A percentile compares a stretch with the other conserved stretches of the same genome.
These are phyloP conservation scores for Clavispora carvajalis DNA, from an alignment of 805 yeast species.

Conservation along the genomic window DNA sequence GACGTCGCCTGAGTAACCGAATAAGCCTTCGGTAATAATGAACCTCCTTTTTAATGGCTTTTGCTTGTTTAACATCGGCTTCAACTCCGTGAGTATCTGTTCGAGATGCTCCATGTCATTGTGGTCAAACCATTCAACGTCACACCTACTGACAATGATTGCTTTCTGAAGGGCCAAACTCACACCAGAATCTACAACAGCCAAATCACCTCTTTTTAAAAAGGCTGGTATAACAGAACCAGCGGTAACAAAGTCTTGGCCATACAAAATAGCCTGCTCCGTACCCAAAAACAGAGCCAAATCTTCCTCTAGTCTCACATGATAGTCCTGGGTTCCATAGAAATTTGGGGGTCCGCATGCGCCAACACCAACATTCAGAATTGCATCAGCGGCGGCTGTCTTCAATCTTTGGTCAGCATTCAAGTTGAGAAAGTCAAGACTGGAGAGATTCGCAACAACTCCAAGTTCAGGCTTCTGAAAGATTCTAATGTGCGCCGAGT, in stretches of 20 bases:
- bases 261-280: conserved; percentile 77
- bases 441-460: conserved; percentile 59
- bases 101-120: conserved; percentile 84
- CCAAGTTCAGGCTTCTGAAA: conserved; percentile 20
- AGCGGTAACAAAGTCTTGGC: conserved; percentile 87
- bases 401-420: conserved; percentile 44
- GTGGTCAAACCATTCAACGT: conserved; percentile 78
- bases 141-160: conserved; percentile 77
- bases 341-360: conserved; percentile 98
- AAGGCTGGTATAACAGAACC: conserved; percentile 90
- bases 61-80: conserved; percentile 56
- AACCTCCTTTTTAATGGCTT: conserved; percentile 83
- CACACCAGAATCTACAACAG: conserved; percentile 79
- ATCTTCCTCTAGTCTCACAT: conserved; percentile 70
- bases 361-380: conserved; percentile 83
- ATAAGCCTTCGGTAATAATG: conserved; percentile 87
- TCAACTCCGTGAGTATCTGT: conserved; percentile 54
- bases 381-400: conserved; percentile 50
- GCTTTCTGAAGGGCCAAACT: conserved; percentile 83
- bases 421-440: conserved; percentile 67
- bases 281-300: conserved; percentile 71
- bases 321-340: conserved; percentile 93
- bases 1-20: conserved; percentile 74
- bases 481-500: conserved; percentile 36
- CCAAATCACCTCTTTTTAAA: conserved; percentile 89